Conservation (phyloP, 2,329 filamentous ascomycete species). For the Metarhizium guizhouense region DNA sequence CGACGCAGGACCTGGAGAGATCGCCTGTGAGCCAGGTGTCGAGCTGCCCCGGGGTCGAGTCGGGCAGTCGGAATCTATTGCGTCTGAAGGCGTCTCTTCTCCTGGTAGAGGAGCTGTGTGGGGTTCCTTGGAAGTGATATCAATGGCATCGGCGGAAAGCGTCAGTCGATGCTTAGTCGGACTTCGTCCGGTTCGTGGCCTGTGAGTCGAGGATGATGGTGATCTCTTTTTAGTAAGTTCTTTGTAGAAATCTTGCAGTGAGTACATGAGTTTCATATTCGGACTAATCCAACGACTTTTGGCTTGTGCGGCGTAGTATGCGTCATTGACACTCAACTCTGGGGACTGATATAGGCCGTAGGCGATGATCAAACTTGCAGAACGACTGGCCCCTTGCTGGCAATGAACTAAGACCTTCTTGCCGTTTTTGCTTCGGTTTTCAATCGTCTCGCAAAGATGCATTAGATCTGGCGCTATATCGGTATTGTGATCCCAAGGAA, state of each 20-base stretch:
- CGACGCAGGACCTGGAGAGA: conserved; percentile 57
- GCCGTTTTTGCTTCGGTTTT: conserved; percentile 59
- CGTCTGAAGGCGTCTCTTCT: conserved; percentile 37
- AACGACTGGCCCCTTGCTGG: conserved; percentile 78
- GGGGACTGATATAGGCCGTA: conserved; percentile 77
- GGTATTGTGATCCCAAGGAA: conserved; percentile 83
- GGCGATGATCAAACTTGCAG: conserved; percentile 77
- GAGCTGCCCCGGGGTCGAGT: conserved; percentile 44
- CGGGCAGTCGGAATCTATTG: conserved; percentile 30
- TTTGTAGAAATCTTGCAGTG: conserved; percentile 72
- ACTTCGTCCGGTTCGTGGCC: conserved; percentile 42
- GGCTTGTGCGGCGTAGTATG: conserved; percentile 70
- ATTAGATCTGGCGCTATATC: conserved; percentile 73
- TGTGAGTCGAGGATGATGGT: conserved; percentile 35
- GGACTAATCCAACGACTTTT: conserved; percentile 84
- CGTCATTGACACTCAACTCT: conserved; percentile 68
- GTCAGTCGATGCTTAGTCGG: conserved; percentile 52
- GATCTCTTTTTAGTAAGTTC: conserved; percentile 44
- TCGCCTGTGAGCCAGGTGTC: conserved; percentile 37
- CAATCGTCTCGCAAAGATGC: conserved; percentile 66
- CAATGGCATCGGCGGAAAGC: conserved; percentile 50
- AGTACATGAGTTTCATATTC: conserved; percentile 89
- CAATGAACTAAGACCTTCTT: conserved; percentile 79
- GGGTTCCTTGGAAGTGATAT: conserved; percentile 43
- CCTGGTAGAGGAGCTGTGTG: conserved; percentile 51